Conservation (phyloP, 306 rosid genomes). For the Arachis hypogaea region DNA sequence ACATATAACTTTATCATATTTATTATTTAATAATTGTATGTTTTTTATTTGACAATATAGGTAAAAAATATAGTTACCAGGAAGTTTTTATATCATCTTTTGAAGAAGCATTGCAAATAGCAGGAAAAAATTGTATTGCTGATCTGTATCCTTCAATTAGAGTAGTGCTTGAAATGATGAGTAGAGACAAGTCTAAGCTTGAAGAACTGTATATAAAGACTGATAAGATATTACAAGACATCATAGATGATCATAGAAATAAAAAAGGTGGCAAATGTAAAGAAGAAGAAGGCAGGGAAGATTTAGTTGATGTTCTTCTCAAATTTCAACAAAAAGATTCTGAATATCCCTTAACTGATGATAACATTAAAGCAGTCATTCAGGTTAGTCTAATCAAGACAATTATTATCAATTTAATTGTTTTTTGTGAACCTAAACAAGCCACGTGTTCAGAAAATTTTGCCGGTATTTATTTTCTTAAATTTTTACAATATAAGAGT, state of each 20-base stretch:
- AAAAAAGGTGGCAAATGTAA: constrained; percentile 11
- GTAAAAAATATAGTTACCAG: constrained; percentile 4
- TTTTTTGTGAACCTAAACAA: no score
- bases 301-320: constrained; percentile 44
- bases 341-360: not conserved
- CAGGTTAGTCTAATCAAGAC: constrained; percentile 20
- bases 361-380: constrained; percentile 37
- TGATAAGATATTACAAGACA: constrained; percentile 18
- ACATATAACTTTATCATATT: no score
- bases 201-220: constrained; percentile 24
- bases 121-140: not conserved
- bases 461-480: no score
- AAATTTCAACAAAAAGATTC: constrained; percentile 26
- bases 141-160: constrained; percentile 38
- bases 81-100: not conserved
- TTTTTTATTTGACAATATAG: not conserved
- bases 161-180: constrained; percentile 34
- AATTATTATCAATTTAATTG: not conserved
- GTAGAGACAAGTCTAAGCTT: constrained; percentile 11
- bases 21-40: no score
- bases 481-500: no score
- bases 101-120: not conserved
- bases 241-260: not conserved
- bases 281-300: constrained; percentile 14
- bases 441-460: no score